These are phyloP conservation scores for Penicillium freii DNA, from an alignment of 2,329 filamentous ascomycete species.

Conservation along the genomic window DNA sequence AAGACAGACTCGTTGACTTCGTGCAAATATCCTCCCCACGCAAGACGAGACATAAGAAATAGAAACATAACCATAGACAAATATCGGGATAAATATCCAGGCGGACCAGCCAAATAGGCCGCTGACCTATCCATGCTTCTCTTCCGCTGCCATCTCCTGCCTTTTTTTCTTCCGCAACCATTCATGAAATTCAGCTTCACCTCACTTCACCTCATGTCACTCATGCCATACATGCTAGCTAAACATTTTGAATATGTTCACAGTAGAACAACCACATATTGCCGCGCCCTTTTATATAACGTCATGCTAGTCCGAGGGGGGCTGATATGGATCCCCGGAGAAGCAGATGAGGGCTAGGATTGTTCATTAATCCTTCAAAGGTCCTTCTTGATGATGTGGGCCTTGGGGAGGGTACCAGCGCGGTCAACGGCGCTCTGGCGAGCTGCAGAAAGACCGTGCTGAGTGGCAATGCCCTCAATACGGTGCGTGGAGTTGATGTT, in stretches of 20 bases:
- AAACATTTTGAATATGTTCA: conserved; percentile 3
- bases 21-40: background rate
- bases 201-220: conserved; percentile 4
- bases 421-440: conserved; percentile 48
- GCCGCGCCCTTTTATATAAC: background rate
- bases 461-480: conserved; percentile 67
- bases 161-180: background rate
- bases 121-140: conserved; percentile 3
- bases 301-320: background rate
- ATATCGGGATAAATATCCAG: background rate
- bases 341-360: background rate
- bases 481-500: conserved; percentile 86
- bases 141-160: background rate
- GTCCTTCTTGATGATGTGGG: conserved; percentile 35
- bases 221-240: conserved; percentile 7
- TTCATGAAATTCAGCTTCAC: background rate
- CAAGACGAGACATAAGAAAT: background rate
- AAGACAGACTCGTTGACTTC: conserved; percentile 13
- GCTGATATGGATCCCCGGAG: background rate
- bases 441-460: conserved; percentile 68
- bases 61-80: conserved; percentile 4
- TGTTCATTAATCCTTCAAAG: conserved; percentile 15
- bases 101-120: conserved; percentile 9
- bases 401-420: conserved; percentile 37
- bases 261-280: conserved; percentile 1